Conservation (phyloP, 1,284 basidiomycete species). For the Golubevia sp. region DNA sequence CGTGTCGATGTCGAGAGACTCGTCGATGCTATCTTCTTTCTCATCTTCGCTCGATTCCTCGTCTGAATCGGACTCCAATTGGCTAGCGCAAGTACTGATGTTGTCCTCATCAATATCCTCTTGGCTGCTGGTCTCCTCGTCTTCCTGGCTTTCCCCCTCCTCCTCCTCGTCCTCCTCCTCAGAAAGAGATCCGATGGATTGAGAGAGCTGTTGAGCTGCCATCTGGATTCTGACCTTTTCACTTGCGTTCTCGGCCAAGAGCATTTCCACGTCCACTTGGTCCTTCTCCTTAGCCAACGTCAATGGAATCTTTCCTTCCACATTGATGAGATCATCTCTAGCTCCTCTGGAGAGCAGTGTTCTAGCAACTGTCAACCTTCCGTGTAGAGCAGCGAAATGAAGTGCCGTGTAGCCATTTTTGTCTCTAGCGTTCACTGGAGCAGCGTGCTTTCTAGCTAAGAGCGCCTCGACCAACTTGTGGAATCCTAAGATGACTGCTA, state of each 20-base stretch:
- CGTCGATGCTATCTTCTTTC: conserved; percentile 63
- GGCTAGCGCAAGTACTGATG: conserved; percentile 26
- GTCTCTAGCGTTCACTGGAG: conserved; percentile 83
- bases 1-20: conserved; percentile 71
- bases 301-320: conserved; percentile 76
- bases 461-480: conserved; percentile 75
- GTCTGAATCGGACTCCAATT: conserved; percentile 1
- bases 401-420: conserved; percentile 87
- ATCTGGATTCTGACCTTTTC: neutral
- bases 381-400: conserved; percentile 79
- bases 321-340: conserved; percentile 75
- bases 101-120: conserved; percentile 61
- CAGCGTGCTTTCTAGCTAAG: conserved; percentile 68
- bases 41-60: conserved; percentile 21
- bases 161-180: conserved; percentile 2
- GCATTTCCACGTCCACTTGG: conserved; percentile 63
- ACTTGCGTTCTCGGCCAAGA: conserved; percentile 42
- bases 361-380: conserved; percentile 71
- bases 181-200: too few species aligned
- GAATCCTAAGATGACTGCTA: conserved; percentile 82
- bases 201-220: too few species aligned
- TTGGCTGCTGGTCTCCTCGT: conserved; percentile 60
- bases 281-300: conserved; percentile 74
- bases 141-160: conserved; percentile 14
- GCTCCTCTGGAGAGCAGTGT: conserved; percentile 79